phyloP scores from a whole-genome alignment of 257 asterid species.

The Misopates orontium region DNA sequence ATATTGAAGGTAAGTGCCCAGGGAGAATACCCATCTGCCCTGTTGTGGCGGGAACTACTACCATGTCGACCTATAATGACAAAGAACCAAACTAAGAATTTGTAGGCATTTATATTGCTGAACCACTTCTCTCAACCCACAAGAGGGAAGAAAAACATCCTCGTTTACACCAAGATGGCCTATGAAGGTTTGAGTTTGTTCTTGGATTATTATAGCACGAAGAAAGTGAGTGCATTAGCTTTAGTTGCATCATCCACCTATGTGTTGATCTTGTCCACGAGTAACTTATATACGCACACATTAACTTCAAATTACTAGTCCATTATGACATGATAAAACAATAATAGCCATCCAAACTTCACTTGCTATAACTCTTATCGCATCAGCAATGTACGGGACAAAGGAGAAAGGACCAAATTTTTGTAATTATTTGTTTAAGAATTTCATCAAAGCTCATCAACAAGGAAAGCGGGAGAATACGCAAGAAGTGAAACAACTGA shows the following conservation, averaged over 20 bases:
- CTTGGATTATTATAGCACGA: background rate
- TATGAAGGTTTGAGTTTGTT: background rate
- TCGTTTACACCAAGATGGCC: background rate
- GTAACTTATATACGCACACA: too few relatives aligned
- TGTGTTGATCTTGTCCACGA: too few relatives aligned
- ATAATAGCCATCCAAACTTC: background rate
- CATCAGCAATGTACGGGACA: background rate
- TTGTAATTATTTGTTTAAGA: background rate
- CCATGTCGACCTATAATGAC: conserved; percentile 57
- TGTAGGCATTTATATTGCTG: background rate
- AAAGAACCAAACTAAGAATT: background rate
- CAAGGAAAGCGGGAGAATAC: too few relatives aligned
- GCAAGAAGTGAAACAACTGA: too few relatives aligned
- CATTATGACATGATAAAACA: background rate
- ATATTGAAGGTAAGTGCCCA: conserved; percentile 52
- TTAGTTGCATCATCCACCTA: background rate
- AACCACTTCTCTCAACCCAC: background rate
- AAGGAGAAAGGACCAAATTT: background rate
- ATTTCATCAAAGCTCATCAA: background rate
- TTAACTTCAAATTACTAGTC: background rate
- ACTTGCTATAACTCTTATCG: background rate
- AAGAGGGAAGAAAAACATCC: background rate
- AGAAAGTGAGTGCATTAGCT: background rate
- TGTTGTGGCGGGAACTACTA: conserved; percentile 47
- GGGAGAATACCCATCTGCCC: conserved; percentile 67